These are phyloP conservation scores for Sphagnum tenellum DNA, from an alignment of 225 moss, liverwort and hornwort genomes.

Conservation along the genomic window DNA sequence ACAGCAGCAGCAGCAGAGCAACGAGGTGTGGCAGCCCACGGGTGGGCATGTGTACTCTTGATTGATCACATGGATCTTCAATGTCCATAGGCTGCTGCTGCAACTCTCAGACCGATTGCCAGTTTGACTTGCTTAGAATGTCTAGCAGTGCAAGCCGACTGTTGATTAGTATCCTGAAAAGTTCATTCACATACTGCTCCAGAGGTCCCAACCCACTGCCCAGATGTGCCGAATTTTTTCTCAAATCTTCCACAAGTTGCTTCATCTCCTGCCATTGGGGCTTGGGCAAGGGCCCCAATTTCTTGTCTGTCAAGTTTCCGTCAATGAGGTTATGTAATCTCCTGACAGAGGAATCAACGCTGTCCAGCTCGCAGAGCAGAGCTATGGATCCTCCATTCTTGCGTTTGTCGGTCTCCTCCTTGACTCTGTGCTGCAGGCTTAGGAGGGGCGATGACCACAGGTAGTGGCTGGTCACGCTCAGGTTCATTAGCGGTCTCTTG, in stretches of 20 bases:
- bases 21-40: too few relatives aligned
- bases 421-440: conserved; percentile 27
- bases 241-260: conserved; percentile 17
- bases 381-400: conserved; percentile 24
- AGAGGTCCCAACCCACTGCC: conserved; percentile 20
- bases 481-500: conserved; percentile 16
- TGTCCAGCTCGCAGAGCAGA: conserved; percentile 35
- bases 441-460: conserved; percentile 24
- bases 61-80: too few relatives aligned
- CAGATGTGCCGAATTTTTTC: conserved; percentile 18
- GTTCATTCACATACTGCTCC: conserved; percentile 37
- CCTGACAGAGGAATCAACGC: conserved; percentile 23
- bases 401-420: conserved; percentile 37
- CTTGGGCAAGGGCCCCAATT: conserved; percentile 14
- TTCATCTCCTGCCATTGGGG: conserved; percentile 11
- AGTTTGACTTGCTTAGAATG: conserved; percentile 20
- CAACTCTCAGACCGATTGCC: too few relatives aligned
- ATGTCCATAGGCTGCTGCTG: too few relatives aligned
- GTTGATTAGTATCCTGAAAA: conserved; percentile 33
- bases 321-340: conserved; percentile 17
- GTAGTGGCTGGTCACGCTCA: conserved; percentile 23
- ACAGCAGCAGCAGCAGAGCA: too few relatives aligned
- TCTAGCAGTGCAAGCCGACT: conserved; percentile 32
- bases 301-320: conserved; percentile 9
- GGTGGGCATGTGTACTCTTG: too few relatives aligned